Base-by-base conservation (phyloP, 495 filamentous ascomycete genomes). In the Chaetomium cochliodes region DNA sequence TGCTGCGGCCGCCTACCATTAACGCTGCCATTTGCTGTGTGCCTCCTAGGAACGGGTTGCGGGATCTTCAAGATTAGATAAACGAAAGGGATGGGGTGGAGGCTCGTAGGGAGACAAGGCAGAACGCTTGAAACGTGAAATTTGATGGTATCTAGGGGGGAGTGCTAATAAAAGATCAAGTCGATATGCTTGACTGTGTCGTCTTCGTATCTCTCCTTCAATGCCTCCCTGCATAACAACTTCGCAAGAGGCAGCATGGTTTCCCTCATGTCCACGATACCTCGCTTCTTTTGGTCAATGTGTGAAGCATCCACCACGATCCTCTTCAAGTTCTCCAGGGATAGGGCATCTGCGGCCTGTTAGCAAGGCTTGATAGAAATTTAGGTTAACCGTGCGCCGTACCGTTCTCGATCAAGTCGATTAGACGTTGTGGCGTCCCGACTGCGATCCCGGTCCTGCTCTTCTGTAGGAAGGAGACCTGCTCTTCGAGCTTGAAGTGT, bases 401-500 rank as follows among this genome's bases (percentile, higher is more conserved):
- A 92, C 92, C 90, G 66, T 88, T 84, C 54, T 92, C 87, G 22
- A 97, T 81, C 55, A 98, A 76, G 68, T 94, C 93, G 47, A 86
- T 86, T 37, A 98, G 73, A 50, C 94, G 82, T 53, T 86, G 80
- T 2, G 94, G 93, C 3, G 94, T 98, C 7, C 94, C 94, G 22
- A 96, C 90, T 1, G 91, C 92, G 58, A 98, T 89, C 22, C 89
- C 88, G 9, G 91, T 89, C 56, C 89, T 88, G 62, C 66, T 73
- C 75, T 84, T 77, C 77, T 91, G 76, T 79, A 93, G 84, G 74
- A 89, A 89, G 55, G 89, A 83, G 60, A 93, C 86, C 20, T 92
- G 89, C 66, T 97, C 96, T 59, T 90, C 84, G 7, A 98, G 67
- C 77, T 98, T 98, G 79, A 98, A 96, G 67, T 98, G 94, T 73